phyloP scores from a whole-genome alignment of 768 basidiomycete species.

The Amanita pseudoporphyria region DNA sequence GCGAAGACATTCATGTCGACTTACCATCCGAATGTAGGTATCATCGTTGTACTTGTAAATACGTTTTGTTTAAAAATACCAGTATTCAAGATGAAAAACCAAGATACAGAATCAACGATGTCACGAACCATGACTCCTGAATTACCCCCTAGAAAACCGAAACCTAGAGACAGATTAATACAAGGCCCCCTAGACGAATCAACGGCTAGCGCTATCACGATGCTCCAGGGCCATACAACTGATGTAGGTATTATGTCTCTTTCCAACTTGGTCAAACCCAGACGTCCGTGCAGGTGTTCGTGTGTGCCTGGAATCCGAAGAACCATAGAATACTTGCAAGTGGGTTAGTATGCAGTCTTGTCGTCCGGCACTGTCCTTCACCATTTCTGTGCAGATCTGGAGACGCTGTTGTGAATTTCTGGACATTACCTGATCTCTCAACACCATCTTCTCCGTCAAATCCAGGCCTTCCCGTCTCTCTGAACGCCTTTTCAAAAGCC shows the following conservation, averaged over 20 bases:
- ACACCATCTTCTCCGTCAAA: conserved; percentile 20
- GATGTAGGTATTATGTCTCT: conserved; percentile 30
- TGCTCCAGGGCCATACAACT: conserved; percentile 50
- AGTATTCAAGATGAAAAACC: conserved; percentile 8
- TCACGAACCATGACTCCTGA: conserved; percentile 13
- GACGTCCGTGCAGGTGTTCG: conserved; percentile 49
- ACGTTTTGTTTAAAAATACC: not conserved
- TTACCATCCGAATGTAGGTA: conserved; percentile 21
- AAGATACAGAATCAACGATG: conserved; percentile 8
- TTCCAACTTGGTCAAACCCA: not conserved
- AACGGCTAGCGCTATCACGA: conserved; percentile 31
- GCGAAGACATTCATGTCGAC: conserved; percentile 41
- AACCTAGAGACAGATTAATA: conserved; percentile 17
- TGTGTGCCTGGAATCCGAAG: conserved; percentile 71
- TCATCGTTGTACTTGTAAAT: not conserved
- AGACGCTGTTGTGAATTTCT: conserved; percentile 66
- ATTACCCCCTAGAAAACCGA: conserved; percentile 19
- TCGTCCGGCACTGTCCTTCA: conserved; percentile 8
- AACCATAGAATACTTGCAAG: conserved; percentile 53
- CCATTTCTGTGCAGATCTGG: conserved; percentile 44
- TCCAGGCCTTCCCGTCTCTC: conserved; percentile 28
- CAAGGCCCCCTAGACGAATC: conserved; percentile 34
- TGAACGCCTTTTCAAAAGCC: conserved; percentile 40
- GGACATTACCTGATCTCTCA: conserved; percentile 47
- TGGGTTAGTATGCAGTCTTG: conserved; percentile 40